Base-by-base conservation (phyloP, 2,329 filamentous ascomycete species). In the Graphium sp. region DNA sequence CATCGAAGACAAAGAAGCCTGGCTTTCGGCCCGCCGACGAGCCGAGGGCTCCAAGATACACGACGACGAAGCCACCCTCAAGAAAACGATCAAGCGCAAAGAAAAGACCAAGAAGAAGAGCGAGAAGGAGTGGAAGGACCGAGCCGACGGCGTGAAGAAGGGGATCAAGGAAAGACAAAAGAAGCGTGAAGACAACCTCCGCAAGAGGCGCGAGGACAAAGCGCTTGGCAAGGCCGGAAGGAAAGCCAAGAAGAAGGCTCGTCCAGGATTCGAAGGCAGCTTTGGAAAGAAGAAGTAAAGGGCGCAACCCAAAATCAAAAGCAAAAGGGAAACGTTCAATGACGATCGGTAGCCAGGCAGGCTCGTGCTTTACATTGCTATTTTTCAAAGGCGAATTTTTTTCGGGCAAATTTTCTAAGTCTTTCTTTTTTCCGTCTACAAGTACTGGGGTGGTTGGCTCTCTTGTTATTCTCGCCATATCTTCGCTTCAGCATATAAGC, bases 31-130 rank as follows among this genome's bases (percentile, higher is more conserved):
- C 3, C 78, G 87, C 52, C 82, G 83, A 52, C 74, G 79, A 15
- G 83, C 78, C 2, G 81, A 92, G 48, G 89, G 89, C 27, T 85
- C 93, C 46, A 80, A 82, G 47, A 76, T 94, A 19, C 74, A 73
- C 34, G 84, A 95, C 45, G 83, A 93, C 48, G 82, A 83, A 37
- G 72, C 68, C 25, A 56, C 93, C 32, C 64, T 98, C 17, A 94
- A 93, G 63, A 94, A 93, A 62, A 80, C 85, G 1, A 61, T 95
- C 39, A 94, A 94, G 66, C 74, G 87, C 39, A 91, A 93, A 58
- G 83, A 94, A 44, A 72, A 75, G 39, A 60, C 68, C 29, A 95
- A 94, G 70, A 77, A 75, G 54, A 92, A 89, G 70, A 91, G 81
- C 47, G 82, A 83, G 49, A 76, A 78, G 46, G 83, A 89, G 45